Percentiles rank a stretch among this genome's conserved stretches.
Conservation (phyloP, 2,329 filamentous ascomycete genomes). For the Phyllosticta capitalensis region DNA sequence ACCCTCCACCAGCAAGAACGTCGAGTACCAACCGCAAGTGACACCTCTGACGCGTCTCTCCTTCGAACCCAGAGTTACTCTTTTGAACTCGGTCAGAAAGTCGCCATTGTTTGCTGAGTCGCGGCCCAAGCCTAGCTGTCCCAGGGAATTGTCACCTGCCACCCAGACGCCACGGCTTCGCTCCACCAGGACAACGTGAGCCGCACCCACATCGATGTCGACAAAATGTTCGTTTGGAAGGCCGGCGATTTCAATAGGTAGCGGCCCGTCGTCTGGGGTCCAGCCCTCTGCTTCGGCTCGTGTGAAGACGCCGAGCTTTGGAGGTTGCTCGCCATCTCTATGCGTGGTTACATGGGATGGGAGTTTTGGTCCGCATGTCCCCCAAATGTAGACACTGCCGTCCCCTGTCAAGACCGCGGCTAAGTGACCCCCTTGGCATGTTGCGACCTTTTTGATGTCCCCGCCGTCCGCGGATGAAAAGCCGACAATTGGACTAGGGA, state of each 20-base stretch:
- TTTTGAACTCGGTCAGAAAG: not conserved
- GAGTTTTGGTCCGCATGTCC: not conserved
- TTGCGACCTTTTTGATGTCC: not conserved
- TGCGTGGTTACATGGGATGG: not conserved
- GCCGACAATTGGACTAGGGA: not conserved
- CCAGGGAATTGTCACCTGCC: not conserved
- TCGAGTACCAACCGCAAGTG: not conserved
- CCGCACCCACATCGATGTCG: not conserved
- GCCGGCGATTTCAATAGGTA: not conserved
- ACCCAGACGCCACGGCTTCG: not conserved
- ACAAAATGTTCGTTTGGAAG: not conserved
- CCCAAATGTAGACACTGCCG: not conserved
- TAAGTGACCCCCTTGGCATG: not conserved
- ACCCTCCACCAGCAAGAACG: not conserved
- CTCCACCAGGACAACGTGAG: not conserved
- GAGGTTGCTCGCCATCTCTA: not conserved
- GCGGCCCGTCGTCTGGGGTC: not conserved
- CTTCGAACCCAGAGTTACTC: not conserved
- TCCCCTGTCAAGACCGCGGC: not conserved
- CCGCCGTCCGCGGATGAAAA: not conserved
- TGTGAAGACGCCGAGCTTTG: not conserved
- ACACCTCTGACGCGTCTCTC: not conserved
- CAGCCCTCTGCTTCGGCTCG: not conserved
- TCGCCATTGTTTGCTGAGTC: not conserved
- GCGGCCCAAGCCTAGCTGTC: not conserved